Evolutionary conservation across 1,284 basidiomycete species (phyloP), one percentile per base, ranked within the genome.

Genomic region (Baeospora myosura): DNA sequence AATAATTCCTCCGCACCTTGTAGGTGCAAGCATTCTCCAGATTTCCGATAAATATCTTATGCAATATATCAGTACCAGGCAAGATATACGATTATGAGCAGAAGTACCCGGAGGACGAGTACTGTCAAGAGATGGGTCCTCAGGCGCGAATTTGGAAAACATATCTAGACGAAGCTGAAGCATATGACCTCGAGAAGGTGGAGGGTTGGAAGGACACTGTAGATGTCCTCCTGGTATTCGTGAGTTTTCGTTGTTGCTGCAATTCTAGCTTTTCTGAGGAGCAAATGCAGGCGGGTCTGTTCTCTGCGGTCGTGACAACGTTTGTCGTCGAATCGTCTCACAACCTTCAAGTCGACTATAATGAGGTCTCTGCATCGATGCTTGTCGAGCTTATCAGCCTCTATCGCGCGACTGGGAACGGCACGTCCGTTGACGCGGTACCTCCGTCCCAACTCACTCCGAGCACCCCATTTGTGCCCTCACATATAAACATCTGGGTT

Each of bases 321-420:
- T 50, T 52, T 24, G 43, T 49, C 6, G 45, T 42, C 4, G 38
- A 52, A 40, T 44, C 43, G 4, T 46, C 44, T 11, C 44, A 47
- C 25, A 8, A 14, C 3, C 38, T 52, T 10, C 41, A 41, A 11
- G 31, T 24, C 10, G 41, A 50, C 25, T 31, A 43, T 26, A 26
- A 7, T 4, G 18, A 35, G 8, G 29, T 46, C 5, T 29, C 36
- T 3, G 33, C 40, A 5, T 33, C 42, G 1, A 20, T 52, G 1
- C 37, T 49, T 3, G 18, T 23, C n/a, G 48, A 49, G 25, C 32
- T 35, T 14, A 34, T 46, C 23, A 29, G 26, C 8, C 24, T 49
- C 8, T 42, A 44, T 16, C 38, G 48, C 23, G 45, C 48, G 7
- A 16, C 16, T 18, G 46, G 36, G 5, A 35, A 33, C 24, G 39